Base-by-base conservation (phyloP, 202 grass and related monocot species). In the Eragrostis tef region DNA sequence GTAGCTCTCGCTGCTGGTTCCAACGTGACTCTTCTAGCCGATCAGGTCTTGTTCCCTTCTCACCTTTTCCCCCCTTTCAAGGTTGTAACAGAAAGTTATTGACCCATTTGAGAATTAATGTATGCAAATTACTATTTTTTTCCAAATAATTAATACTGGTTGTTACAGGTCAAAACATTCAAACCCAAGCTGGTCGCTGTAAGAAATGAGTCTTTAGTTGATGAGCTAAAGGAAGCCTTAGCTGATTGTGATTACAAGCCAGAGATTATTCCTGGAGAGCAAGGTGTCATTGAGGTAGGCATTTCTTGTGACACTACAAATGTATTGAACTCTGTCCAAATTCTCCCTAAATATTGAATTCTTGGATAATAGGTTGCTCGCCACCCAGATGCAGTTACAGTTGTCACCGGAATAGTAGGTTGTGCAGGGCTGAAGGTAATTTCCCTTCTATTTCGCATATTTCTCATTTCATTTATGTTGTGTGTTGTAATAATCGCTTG, bases 1-100 rank as follows among this genome's bases (percentile, higher is more conserved):
- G 96, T 99, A 77, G 96, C 96, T 75, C 96, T 99, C 44, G 96
- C 96, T 12, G 96, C 96, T 87, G 96, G 96, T 50, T 96, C 96
- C 69, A 99, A 99, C 70, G 89, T 99, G 70, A 90, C 90, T 10
- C 91, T 99, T 87, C 87, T 99, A 56, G 96, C 96, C 83, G 93
- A 99, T 87, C 96, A 98, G 95, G 95, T 97, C 71, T 45, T 66
- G 71, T 77, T 86, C 41, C 54, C 10, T 70, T 86, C 41, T 17
- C 11, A 10, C 19, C n/a, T 31, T 41, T 12, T 21, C 29, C 24
- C 21, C 22, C 64, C 11, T 71, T 24, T 66, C 8, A 51, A 90
- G 12, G 0, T 61, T 44, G 34, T 43, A 70, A 56, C 17, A 6
- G 49, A 19, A 4, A 79, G 41, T 25, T 81, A 70, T 47, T 8